A percentile compares a stretch with the other conserved stretches of the same genome.
Conservation (phyloP, 257 asterid species). For the Primulina huaijiensis region DNA sequence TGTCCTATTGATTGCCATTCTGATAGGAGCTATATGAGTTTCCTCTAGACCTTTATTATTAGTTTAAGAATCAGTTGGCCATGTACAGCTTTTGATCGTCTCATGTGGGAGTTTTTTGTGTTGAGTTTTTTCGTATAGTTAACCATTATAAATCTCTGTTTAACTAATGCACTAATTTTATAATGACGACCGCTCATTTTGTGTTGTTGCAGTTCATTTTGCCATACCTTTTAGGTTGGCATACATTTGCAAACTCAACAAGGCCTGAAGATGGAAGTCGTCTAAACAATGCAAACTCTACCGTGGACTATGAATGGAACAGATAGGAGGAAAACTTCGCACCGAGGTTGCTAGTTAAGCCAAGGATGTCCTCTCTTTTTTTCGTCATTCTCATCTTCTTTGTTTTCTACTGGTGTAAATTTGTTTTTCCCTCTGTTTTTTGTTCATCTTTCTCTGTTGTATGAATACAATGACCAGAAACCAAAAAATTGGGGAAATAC, state of each 20-base stretch:
- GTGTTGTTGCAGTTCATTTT: constrained; percentile 60
- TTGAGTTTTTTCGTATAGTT: neutral
- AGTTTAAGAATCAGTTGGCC: neutral
- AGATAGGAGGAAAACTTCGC: constrained; percentile 32
- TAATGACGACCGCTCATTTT: constrained; percentile 18
- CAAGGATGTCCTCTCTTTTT: constrained; percentile 7
- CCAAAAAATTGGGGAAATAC: neutral
- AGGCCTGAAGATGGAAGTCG: constrained; percentile 66
- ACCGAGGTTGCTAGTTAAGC: constrained; percentile 27
- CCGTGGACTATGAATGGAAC: constrained; percentile 78
- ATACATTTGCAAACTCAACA: constrained; percentile 66
- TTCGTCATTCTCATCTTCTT: neutral
- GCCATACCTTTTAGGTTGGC: constrained; percentile 92
- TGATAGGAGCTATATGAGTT: neutral
- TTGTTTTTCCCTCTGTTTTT: neutral
- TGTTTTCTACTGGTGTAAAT: neutral
- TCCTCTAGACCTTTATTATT: too few species aligned
- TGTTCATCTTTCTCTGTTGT: neutral
- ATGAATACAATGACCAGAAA: neutral
- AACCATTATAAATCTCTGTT: neutral
- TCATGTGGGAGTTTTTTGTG: neutral
- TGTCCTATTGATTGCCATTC: constrained; percentile 12
- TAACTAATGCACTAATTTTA: neutral
- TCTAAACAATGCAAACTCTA: constrained; percentile 45
- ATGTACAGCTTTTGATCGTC: neutral